A percentile compares a stretch with the other conserved stretches of the same genome.
Evolutionary conservation across 2,329 filamentous ascomycete species (phyloP).

Genomic region (Botrytis squamosa): DNA sequence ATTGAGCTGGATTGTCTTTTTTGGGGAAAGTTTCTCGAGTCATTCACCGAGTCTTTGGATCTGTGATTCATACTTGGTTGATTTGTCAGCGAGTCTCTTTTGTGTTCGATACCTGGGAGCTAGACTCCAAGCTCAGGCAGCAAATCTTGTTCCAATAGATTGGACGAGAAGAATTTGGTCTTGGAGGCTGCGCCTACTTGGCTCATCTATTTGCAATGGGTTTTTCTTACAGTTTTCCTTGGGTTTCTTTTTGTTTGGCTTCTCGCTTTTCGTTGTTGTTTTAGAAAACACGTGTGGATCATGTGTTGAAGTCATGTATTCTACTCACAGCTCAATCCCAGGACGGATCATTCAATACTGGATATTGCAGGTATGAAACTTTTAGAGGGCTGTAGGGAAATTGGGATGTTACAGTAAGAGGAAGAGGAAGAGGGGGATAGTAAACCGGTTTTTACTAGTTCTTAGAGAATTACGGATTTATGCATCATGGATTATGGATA

Average conservation of each 20-base stretch:
- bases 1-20: conserved; percentile 21
- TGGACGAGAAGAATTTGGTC: conserved; percentile 10
- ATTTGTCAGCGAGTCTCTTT: conserved; percentile 17
- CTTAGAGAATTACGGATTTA: not conserved
- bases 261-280: not conserved
- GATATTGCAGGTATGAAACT: conserved; percentile 18
- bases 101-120: conserved; percentile 29
- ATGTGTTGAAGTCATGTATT: conserved; percentile 1
- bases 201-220: not conserved
- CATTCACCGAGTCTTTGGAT: conserved; percentile 27
- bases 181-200: conserved; percentile 17
- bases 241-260: not conserved
- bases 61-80: conserved; percentile 30
- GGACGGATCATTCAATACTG: conserved; percentile 10
- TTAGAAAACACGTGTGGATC: conserved; percentile 5
- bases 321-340: not conserved
- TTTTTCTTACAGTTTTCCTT: not conserved
- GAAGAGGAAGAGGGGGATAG: not conserved
- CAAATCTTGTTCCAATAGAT: conserved; percentile 28
- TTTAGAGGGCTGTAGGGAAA: not conserved
- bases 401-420: not conserved
- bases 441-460: conserved; percentile 10
- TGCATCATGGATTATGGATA: not conserved
- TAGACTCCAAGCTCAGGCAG: conserved; percentile 36
- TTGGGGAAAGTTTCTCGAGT: conserved; percentile 20